Base-by-base conservation (phyloP, 2,329 filamentous ascomycete genomes). In the Alternaria panax region DNA sequence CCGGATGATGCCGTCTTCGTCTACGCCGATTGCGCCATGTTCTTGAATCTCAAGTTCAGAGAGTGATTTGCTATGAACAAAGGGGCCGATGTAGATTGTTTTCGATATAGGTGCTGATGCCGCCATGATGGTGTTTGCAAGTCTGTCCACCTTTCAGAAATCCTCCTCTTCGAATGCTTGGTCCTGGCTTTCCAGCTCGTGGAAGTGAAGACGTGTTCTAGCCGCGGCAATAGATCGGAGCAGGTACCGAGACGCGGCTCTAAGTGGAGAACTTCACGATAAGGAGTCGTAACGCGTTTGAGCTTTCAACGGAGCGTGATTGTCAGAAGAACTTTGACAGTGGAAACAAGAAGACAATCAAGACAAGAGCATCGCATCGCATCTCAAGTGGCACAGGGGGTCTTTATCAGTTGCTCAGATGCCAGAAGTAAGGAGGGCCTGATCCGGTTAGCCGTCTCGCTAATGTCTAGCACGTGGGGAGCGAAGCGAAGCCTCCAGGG, bases 11-110 rank as follows among this genome's bases (percentile, higher is more conserved):
- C 81, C 88, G 51, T 72, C 73, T 62, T 79, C 85, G 69, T 82
- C 81, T 12, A 85, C 87, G 61, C 77, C 84, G 67, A 84, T 81
- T 43, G 78, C 80, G 25, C 79, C 81, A 60, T 80, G 73, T 36
- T 79, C 74, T 30, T 78, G 79, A 59, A 84, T 81, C 36, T 86
- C 83, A n/a, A 87, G 76, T 41, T 80, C 77, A 12, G 76, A 78
- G 51, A 81, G 75, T 22, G 73, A 82, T 69, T 73, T 80, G 71
- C 74, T 86, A 71, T 90, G 85, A 12, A 89, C 84, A 69, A 90
- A 90, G 0, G 85, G 83, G 12, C 89, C 89, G 20, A 83, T 63
- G 68, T 87, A 91, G 45, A 90, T 71, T 0, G 79, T 76, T 58
- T 67, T 70, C 8, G 55, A 36, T 25, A 77, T 70, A 2, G 69